phyloP scores from a whole-genome alignment of 768 basidiomycete species.

The Pleurotus tuoliensis region DNA sequence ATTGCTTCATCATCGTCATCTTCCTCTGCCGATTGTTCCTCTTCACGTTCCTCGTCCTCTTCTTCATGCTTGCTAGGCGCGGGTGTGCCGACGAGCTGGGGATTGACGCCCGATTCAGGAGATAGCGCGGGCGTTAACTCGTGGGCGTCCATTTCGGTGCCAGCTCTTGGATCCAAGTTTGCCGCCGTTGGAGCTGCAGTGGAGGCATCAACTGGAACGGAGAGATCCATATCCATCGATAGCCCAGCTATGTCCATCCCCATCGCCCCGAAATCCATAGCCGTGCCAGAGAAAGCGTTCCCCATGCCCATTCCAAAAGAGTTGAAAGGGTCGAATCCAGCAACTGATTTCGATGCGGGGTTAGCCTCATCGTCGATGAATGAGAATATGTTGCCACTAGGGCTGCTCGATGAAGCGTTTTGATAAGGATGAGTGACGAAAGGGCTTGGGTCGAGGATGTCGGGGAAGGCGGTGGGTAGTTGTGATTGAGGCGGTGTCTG shows the following conservation, averaged over 20 bases:
- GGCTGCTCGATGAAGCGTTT: slow-evolving; percentile 25
- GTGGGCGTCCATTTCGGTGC: slow-evolving; percentile 53
- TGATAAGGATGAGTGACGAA: slow-evolving; percentile 24
- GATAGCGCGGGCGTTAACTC: slow-evolving; percentile 54
- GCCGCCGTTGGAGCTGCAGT: slow-evolving; percentile 16
- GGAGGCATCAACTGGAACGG: slow-evolving; percentile 4
- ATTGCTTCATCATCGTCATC: slow-evolving; percentile 24
- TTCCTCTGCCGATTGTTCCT: slow-evolving; percentile 23
- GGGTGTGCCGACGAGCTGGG: slow-evolving; percentile 71
- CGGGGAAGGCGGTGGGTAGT: slow-evolving; percentile 32
- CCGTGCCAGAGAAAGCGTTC: slow-evolving; percentile 19
- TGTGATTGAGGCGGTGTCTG: slow-evolving; percentile 43
- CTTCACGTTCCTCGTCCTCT: slow-evolving; percentile 20
- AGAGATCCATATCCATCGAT: slow-evolving; percentile 5
- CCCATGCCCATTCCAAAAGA: slow-evolving; percentile 17
- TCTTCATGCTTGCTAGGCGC: slow-evolving; percentile 39
- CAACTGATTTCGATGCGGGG: slow-evolving; percentile 12
- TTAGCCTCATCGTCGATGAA: slow-evolving; percentile 4
- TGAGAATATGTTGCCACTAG: slow-evolving; percentile 15
- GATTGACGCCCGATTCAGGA: slow-evolving; percentile 53
- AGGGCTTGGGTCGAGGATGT: slow-evolving; percentile 26
- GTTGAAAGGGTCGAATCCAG: slow-evolving; percentile 3
- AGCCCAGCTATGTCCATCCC: slow-evolving; percentile 14
- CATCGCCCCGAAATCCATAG: slow-evolving; percentile 22
- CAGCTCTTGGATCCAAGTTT: background rate